Conservation (phyloP, 1,139 yeast genomes). For the Blastobotrys illinoisensis region DNA sequence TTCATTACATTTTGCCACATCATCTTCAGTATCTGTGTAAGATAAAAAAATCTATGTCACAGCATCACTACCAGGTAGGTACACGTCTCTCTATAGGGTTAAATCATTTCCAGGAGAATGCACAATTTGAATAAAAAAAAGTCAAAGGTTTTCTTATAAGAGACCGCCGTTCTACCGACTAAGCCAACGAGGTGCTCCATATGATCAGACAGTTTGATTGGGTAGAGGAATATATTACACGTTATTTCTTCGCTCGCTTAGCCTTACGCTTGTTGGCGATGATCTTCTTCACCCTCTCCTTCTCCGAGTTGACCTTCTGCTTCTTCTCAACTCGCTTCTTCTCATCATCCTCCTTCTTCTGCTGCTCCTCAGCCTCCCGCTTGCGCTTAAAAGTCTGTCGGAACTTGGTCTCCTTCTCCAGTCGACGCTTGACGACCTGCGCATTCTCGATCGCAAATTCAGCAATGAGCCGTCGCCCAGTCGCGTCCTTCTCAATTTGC, state of each 20-base stretch:
- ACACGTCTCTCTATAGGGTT: no score
- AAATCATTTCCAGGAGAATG: no score
- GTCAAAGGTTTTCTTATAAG: no score
- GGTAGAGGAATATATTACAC: slow-evolving; percentile 2
- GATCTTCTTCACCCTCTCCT: slow-evolving; percentile 15
- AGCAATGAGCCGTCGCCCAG: slow-evolving; percentile 75
- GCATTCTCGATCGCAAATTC: slow-evolving; percentile 97
- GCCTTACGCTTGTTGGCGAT: slow-evolving; percentile 29
- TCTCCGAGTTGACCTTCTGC: slow-evolving; percentile 25
- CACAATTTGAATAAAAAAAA: no score
- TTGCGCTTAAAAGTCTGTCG: slow-evolving; percentile 22
- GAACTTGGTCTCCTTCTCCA: slow-evolving; percentile 41
- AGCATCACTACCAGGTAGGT: no score
- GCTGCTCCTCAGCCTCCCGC: slow-evolving; percentile 32
- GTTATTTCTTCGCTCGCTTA: slow-evolving; percentile 16
- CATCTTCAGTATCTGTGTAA: no score
- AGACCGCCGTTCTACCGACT: no score
- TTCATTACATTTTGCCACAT: neutral
- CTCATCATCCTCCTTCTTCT: slow-evolving; percentile 22
- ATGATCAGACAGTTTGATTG: no score
- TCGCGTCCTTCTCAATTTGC: slow-evolving; percentile 37
- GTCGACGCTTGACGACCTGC: slow-evolving; percentile 83
- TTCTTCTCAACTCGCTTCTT: slow-evolving; percentile 28
- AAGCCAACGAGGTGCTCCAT: no score
- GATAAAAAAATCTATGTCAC: no score